These are phyloP conservation scores for Plasmodium sp. DNA, from an alignment of 169 alveolate genomes.

Conservation along the genomic window DNA sequence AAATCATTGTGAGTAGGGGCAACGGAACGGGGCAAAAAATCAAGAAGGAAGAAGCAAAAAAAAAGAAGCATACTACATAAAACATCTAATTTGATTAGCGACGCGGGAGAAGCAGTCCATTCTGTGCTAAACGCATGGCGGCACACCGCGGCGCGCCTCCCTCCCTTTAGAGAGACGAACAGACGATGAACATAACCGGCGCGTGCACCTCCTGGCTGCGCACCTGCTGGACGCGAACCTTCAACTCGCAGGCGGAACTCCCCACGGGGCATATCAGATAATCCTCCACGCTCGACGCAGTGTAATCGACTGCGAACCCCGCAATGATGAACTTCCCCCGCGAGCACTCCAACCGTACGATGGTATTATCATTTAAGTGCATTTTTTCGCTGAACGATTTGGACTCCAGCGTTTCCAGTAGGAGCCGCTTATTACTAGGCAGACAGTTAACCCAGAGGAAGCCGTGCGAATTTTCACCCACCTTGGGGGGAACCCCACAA, in stretches of 20 bases:
- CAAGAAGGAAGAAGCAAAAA: background rate
- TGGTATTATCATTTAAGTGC: constrained; percentile 12
- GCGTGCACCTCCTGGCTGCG: constrained; percentile 29
- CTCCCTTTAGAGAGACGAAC: constrained; percentile 43
- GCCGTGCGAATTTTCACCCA: constrained; percentile 11
- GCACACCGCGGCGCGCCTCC: background rate
- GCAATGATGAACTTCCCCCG: constrained; percentile 57
- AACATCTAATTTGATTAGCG: background rate
- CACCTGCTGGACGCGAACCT: constrained; percentile 20
- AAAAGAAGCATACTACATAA: too few species aligned
- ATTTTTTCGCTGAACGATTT: constrained; percentile 35
- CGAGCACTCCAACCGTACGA: constrained; percentile 46
- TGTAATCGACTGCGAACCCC: constrained; percentile 72
- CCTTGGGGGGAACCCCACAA: background rate
- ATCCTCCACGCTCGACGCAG: constrained; percentile 20
- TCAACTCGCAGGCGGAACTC: constrained; percentile 53
- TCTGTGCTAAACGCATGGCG: background rate
- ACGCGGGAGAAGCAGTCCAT: background rate
- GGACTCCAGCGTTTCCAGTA: constrained; percentile 41
- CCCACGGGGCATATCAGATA: constrained; percentile 63
- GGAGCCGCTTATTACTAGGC: constrained; percentile 4
- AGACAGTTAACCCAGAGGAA: constrained; percentile 71
- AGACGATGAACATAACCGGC: constrained; percentile 60
- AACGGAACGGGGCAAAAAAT: background rate
- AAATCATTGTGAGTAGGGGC: background rate